These are phyloP conservation scores for Phytophthora pistaciae DNA, from an alignment of 352 stramenopile genomes.

Conservation along the genomic window DNA sequence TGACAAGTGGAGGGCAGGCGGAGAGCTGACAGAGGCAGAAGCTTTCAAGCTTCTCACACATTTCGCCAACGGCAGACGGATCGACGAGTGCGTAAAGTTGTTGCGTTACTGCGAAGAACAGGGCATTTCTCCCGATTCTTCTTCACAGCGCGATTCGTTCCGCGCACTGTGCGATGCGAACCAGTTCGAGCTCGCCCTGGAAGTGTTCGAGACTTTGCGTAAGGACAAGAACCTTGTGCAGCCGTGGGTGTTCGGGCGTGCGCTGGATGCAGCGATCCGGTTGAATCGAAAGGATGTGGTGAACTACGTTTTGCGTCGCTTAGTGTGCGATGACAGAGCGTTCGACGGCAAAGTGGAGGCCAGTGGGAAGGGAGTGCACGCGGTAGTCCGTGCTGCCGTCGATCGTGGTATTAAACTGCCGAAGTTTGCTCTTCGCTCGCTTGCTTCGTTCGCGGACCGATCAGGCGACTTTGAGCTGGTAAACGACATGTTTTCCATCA, in stretches of 20 bases:
- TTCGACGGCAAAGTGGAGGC: neutral
- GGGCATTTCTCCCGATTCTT: constrained; percentile 10
- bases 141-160: constrained; percentile 9
- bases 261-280: constrained; percentile 5
- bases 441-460: constrained; percentile 6
- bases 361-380: neutral
- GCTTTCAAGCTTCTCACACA: neutral
- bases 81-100: constrained; percentile 55
- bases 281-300: constrained; percentile 5
- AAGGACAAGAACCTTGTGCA: neutral
- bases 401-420: constrained; percentile 5
- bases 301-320: neutral
- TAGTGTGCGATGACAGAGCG: neutral
- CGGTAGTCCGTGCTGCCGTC: neutral
- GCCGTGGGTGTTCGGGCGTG: constrained; percentile 1
- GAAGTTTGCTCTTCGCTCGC: constrained; percentile 2
- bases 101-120: constrained; percentile 54
- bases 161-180: constrained; percentile 1
- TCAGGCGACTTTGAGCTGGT: constrained; percentile 2
- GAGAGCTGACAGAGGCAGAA: neutral
- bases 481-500: constrained; percentile 5
- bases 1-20: neutral
- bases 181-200: neutral
- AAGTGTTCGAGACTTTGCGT: constrained; percentile 1
- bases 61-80: constrained; percentile 6